Evolutionary conservation across 257 asterid species (phyloP), one percentile per base, ranked within the genome.

Genomic region (Mentha longifolia): DNA sequence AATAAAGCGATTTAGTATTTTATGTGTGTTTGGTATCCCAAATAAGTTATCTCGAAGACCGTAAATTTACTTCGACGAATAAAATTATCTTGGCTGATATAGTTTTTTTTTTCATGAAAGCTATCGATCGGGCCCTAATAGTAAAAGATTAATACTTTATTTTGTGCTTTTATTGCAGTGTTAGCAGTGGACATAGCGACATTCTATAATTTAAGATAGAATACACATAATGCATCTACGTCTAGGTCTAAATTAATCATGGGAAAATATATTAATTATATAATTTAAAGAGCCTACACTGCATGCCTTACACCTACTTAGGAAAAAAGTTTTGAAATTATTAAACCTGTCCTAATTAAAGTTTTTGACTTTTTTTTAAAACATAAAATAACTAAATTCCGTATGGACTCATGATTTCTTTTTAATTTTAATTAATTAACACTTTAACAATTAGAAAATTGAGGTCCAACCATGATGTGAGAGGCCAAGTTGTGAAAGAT

Each of bases 401-500:
- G 11, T 19, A 13, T 63, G 55, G 55, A 20, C 69, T 22, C 41
- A 20, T 22, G 5, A 0, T 12, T 7, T 63, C 5, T 39, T 57
- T 9, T 4, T 7, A 33, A 41, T 15, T 15, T 30, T 17, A 2
- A 15, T 15, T n/a, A 4, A 10, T 57, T 19, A 19, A 35, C 63
- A 30, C 42, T 60, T 39, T 12, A n/a, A 22, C 39, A 63, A 63
- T 63, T 63, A 63, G 25, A 22, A 19, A 37, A 62, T 42, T 22
- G n/a, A 51, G 49, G 16, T 10, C 55, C 9, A 30, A 4, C 33
- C 60, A 70, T 58, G 67, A 58, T 56, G 30, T n/a, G 39, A 54
- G 6, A 65, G 9, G 19, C 19, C 68, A 70, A 20, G 31, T 43
- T 57, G 51, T 42, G 74, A 57, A 65, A 59, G 55, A 58, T 17